phyloP scores from a whole-genome alignment of 2,329 filamentous ascomycete genomes.

The Fusarium duplospermum region DNA sequence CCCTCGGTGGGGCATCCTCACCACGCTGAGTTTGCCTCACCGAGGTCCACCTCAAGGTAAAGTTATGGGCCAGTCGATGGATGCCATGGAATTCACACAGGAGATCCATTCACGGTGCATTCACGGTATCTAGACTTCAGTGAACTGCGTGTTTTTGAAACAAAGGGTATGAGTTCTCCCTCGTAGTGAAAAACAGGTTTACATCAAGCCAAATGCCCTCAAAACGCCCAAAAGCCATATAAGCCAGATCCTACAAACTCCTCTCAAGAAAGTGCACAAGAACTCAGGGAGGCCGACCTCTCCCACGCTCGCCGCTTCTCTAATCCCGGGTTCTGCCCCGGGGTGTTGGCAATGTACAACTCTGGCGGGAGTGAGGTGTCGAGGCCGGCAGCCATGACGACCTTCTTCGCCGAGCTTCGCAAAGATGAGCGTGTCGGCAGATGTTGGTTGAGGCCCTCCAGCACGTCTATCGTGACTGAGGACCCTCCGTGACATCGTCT shows the following conservation, averaged over 20 bases:
- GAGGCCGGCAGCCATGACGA: background rate
- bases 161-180: constrained; percentile 47
- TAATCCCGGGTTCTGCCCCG: background rate
- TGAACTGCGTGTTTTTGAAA: constrained; percentile 42
- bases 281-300: constrained; percentile 27
- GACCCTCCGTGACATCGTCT: constrained; percentile 35
- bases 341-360: constrained; percentile 8
- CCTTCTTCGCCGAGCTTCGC: background rate
- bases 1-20: constrained; percentile 32
- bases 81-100: background rate
- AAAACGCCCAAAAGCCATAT: constrained; percentile 48
- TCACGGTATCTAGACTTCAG: constrained; percentile 7
- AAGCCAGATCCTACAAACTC: constrained; percentile 50
- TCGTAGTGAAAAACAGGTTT: constrained; percentile 46
- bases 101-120: background rate
- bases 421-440: constrained; percentile 20
- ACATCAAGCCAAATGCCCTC: constrained; percentile 49
- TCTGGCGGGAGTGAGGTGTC: constrained; percentile 7
- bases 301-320: constrained; percentile 24
- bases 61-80: background rate
- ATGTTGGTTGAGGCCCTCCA: constrained; percentile 24
- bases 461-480: constrained; percentile 43
- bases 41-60: background rate
- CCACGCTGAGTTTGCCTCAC: background rate
- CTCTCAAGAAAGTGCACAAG: constrained; percentile 48